Percentiles rank a stretch among this genome's conserved stretches.
These are phyloP conservation scores for Aulographum hederae DNA, from an alignment of 2,329 filamentous ascomycete species.

Conservation along the genomic window DNA sequence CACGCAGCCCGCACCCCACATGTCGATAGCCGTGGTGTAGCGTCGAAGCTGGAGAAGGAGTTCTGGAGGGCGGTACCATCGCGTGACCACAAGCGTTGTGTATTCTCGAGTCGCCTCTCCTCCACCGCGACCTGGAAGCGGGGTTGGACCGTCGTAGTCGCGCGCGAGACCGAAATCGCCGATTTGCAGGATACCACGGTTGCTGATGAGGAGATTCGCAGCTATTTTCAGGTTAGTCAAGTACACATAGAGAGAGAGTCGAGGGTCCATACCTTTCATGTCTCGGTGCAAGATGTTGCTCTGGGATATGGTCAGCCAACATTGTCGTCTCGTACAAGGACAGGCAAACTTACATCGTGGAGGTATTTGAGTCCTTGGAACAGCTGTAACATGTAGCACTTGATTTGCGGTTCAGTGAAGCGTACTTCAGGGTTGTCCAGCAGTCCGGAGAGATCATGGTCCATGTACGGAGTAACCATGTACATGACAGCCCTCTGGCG, in stretches of 20 bases:
- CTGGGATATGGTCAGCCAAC: slow-evolving; percentile 8
- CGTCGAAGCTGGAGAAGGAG: slow-evolving; percentile 69
- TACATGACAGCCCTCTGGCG: slow-evolving; percentile 65
- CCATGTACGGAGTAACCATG: slow-evolving; percentile 98
- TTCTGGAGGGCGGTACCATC: slow-evolving; percentile 95
- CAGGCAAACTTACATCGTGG: too few species aligned
- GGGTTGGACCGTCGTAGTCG: slow-evolving; percentile 74
- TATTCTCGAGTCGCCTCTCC: slow-evolving; percentile 81
- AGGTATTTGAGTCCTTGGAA: slow-evolving; percentile 80
- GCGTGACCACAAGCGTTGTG: slow-evolving; percentile 87
- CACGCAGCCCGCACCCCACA: slow-evolving; percentile 98
- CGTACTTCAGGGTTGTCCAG: slow-evolving; percentile 84
- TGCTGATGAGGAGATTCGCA: slow-evolving; percentile 91
- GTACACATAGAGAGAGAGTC: neutral
- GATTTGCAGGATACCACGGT: slow-evolving; percentile 83
- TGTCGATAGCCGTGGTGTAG: slow-evolving; percentile 94
- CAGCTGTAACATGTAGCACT: slow-evolving; percentile 92
- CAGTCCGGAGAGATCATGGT: slow-evolving; percentile 92
- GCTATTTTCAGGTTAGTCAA: slow-evolving; percentile 37
- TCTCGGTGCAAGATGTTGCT: slow-evolving; percentile 77
- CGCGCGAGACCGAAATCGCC: slow-evolving; percentile 91
- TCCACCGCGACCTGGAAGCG: slow-evolving; percentile 57
- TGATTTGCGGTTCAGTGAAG: slow-evolving; percentile 81
- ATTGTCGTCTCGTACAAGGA: slow-evolving; percentile 1
- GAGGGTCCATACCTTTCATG: slow-evolving; percentile 88